Evolutionary conservation across 2,329 filamentous ascomycete species (phyloP).

Genomic region (Trichophyton schoenleinii): DNA sequence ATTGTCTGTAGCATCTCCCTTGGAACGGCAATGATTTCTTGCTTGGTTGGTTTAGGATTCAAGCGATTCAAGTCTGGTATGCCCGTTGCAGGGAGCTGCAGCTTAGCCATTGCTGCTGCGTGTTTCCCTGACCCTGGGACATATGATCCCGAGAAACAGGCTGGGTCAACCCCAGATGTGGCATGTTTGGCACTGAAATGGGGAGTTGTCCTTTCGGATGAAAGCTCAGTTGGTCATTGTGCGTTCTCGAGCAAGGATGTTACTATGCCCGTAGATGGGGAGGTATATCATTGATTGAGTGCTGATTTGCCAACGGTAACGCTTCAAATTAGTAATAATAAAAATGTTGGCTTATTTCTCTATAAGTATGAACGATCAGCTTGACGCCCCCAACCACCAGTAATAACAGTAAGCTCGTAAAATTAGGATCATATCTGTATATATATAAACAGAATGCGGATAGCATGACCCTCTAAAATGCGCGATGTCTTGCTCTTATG

Average conservation of each 20-base stretch:
- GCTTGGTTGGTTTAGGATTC: slow-evolving; percentile 12
- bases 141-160: background rate
- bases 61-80: slow-evolving; percentile 16
- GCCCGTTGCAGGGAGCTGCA: slow-evolving; percentile 23
- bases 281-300: background rate
- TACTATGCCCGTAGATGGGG: background rate
- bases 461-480: background rate
- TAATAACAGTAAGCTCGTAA: background rate
- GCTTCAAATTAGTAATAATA: background rate
- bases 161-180: background rate
- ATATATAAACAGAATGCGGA: background rate
- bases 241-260: background rate
- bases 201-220: background rate
- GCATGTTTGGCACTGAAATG: background rate
- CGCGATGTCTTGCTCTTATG: background rate
- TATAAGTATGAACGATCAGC: too few species aligned
- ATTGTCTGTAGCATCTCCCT: slow-evolving; percentile 15
- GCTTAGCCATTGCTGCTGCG: slow-evolving; percentile 14
- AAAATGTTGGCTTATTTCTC: background rate
- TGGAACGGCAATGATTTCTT: slow-evolving; percentile 11
- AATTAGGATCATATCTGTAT: background rate
- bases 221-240: background rate
- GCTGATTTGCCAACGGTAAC: background rate
- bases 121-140: background rate
- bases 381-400: background rate